Conservation (phyloP, 1,284 basidiomycete genomes). For the Thecaphora thlaspeos region DNA sequence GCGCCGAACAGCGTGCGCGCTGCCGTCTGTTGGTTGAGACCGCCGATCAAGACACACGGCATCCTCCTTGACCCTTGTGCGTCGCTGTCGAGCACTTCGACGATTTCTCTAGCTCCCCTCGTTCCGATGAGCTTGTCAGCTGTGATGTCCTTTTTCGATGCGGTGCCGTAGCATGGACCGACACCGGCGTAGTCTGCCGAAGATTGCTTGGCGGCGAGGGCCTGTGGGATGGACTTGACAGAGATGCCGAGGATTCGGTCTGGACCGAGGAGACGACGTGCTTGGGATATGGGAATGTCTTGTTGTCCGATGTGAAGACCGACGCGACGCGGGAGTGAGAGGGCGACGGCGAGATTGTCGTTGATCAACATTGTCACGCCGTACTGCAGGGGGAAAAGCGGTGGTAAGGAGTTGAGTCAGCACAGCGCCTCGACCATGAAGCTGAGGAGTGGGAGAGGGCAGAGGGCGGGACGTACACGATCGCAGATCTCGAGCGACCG, state of each 20-base stretch:
- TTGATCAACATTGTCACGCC: conserved; percentile 85
- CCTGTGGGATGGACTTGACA: conserved; percentile 65
- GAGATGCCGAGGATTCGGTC: conserved; percentile 78
- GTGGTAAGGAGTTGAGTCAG: too few species aligned
- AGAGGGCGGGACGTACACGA: too few species aligned
- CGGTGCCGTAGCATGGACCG: conserved; percentile 62
- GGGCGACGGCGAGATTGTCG: conserved; percentile 49
- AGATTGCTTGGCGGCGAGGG: conserved; percentile 58
- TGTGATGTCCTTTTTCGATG: conserved; percentile 54
- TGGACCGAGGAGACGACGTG: conserved; percentile 66
- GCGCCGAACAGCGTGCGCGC: conserved; percentile 44
- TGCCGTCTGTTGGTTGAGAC: conserved; percentile 49
- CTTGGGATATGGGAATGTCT: conserved; percentile 75
- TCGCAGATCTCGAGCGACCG: conserved; percentile 74
- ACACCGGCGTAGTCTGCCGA: conserved; percentile 82
- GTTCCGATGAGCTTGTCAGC: conserved; percentile 47
- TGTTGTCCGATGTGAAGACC: conserved; percentile 89
- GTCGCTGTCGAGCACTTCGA: conserved; percentile 16
- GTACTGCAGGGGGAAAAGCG: conserved; percentile 61
- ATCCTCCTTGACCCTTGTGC: conserved; percentile 12
- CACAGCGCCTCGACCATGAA: too few species aligned
- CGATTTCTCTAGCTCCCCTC: conserved; percentile 33
- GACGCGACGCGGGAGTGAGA: conserved; percentile 62
- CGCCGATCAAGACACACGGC: conserved; percentile 53
- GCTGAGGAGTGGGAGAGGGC: too few species aligned